phyloP scores from a whole-genome alignment of 805 yeast species.

The Kuraishia molischiana region DNA sequence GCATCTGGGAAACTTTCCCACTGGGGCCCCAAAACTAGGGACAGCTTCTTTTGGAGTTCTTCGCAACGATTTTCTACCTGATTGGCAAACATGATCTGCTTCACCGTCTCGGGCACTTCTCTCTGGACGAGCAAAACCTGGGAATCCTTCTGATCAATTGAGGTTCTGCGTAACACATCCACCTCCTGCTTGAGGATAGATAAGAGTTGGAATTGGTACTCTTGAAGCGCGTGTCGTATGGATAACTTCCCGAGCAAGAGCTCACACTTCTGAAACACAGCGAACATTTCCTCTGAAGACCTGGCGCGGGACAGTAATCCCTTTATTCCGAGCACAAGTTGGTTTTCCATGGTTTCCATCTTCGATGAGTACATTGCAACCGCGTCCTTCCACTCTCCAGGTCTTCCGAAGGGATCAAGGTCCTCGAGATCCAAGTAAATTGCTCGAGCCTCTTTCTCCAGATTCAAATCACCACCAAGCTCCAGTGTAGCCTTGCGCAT shows the following conservation, averaged over 20 bases:
- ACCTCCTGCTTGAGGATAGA: slow-evolving; percentile 39
- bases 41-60: slow-evolving; percentile 32
- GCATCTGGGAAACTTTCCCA: slow-evolving; percentile 66
- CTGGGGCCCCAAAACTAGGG: slow-evolving; percentile 43
- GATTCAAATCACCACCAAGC: not conserved
- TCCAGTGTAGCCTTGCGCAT: not conserved
- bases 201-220: slow-evolving; percentile 44
- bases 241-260: slow-evolving; percentile 41
- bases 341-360: slow-evolving; percentile 32
- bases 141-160: slow-evolving; percentile 23
- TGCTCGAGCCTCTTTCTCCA: not conserved
- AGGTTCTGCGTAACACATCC: slow-evolving; percentile 27
- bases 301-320: slow-evolving; percentile 25
- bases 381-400: not conserved
- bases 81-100: slow-evolving; percentile 40
- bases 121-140: slow-evolving; percentile 17
- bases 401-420: slow-evolving; percentile 6
- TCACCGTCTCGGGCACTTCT: slow-evolving; percentile 34
- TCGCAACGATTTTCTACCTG: slow-evolving; percentile 36
- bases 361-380: slow-evolving; percentile 12
- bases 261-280: slow-evolving; percentile 36
- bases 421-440: not conserved
- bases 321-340: slow-evolving; percentile 30
- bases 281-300: slow-evolving; percentile 39
- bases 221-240: slow-evolving; percentile 48